phyloP scores from a whole-genome alignment of 805 yeast species.

The Hanseniaspora guilliermondii region DNA sequence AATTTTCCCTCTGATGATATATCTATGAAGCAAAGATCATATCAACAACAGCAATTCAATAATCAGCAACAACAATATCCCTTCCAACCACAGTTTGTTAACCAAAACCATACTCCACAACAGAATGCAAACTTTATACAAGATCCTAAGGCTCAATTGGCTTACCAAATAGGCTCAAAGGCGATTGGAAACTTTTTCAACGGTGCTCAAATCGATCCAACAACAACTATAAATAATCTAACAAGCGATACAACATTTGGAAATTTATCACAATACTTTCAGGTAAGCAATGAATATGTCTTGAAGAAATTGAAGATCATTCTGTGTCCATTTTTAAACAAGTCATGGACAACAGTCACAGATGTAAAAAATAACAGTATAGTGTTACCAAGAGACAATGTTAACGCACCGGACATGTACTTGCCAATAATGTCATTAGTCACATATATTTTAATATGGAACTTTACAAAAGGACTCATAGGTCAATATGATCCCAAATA shows the following conservation, averaged over 20 bases:
- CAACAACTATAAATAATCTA: conserved; percentile 40
- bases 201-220: conserved; percentile 22
- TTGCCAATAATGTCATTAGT: conserved; percentile 88
- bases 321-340: conserved; percentile 73
- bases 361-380: conserved; percentile 11
- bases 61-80: neutral
- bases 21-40: conserved; percentile 15
- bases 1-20: no score
- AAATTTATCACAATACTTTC: conserved; percentile 74
- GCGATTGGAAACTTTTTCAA: conserved; percentile 42
- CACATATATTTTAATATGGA: conserved; percentile 75
- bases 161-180: conserved; percentile 74
- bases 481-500: conserved; percentile 90
- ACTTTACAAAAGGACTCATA: conserved; percentile 69
- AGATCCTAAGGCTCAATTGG: conserved; percentile 73
- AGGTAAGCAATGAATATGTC: conserved; percentile 82
- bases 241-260: conserved; percentile 25
- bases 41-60: conserved; percentile 1
- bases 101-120: conserved; percentile 13
- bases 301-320: conserved; percentile 58
- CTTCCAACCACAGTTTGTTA: neutral
- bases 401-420: conserved; percentile 92
- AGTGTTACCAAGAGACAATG: conserved; percentile 56
- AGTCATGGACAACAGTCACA: conserved; percentile 62
- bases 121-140: conserved; percentile 35